Evolutionary conservation across 2,329 filamentous ascomycete species (phyloP).

Genomic region (Verticillium isaacii): DNA sequence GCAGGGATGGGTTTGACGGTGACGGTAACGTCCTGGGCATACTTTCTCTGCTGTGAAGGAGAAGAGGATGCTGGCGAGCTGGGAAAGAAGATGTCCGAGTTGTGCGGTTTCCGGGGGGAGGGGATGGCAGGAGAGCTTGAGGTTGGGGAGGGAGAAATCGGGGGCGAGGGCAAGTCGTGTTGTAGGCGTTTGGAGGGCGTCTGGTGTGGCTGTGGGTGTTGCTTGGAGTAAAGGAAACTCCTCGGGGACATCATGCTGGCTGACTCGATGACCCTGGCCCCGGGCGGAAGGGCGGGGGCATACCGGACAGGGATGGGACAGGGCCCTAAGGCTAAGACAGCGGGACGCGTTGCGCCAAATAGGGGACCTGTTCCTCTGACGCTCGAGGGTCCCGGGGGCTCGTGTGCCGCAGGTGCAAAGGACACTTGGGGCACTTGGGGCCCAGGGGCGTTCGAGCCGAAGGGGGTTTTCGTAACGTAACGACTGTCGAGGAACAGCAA

Average conservation of each 20-base stretch:
- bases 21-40: slow-evolving; percentile 14
- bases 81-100: neutral
- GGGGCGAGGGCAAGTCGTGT: slow-evolving; percentile 2
- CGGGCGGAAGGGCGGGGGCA: neutral
- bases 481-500: neutral
- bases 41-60: slow-evolving; percentile 13
- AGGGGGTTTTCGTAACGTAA: neutral
- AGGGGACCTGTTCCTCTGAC: neutral
- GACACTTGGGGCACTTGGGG: neutral
- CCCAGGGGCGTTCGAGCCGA: neutral
- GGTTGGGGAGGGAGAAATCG: slow-evolving; percentile 2
- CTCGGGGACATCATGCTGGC: slow-evolving; percentile 15
- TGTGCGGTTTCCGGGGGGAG: slow-evolving; percentile 5
- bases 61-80: slow-evolving; percentile 10
- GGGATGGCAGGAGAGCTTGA: slow-evolving; percentile 2
- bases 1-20: slow-evolving; percentile 12
- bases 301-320: neutral
- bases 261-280: neutral
- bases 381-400: neutral
- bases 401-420: neutral
- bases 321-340: neutral
- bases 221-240: slow-evolving; percentile 16
- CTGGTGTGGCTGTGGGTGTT: slow-evolving; percentile 8
- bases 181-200: neutral
- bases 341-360: neutral